These are phyloP conservation scores for Hylodesmum podocarpum DNA, from an alignment of 306 rosid genomes.

Conservation along the genomic window DNA sequence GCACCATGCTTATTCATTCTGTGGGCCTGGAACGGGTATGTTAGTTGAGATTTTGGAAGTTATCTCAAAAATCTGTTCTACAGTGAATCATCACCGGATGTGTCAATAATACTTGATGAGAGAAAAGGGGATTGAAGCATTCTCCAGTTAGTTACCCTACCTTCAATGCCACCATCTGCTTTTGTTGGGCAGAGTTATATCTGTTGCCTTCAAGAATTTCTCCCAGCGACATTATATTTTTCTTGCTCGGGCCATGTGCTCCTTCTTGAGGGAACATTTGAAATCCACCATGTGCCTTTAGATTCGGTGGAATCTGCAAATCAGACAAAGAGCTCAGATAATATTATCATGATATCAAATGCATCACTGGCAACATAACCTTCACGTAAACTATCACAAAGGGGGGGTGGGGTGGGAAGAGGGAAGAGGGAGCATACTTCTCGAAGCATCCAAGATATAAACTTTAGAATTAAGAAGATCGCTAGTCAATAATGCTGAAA, in stretches of 20 bases:
- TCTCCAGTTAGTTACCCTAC: constrained; percentile 77
- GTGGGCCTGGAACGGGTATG: constrained; percentile 96
- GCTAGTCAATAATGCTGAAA: too few relatives aligned
- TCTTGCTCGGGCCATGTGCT: constrained; percentile 86
- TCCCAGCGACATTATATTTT: constrained; percentile 90
- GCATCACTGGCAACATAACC: too few relatives aligned
- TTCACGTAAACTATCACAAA: too few relatives aligned
- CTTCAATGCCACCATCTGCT: constrained; percentile 76
- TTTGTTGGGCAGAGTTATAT: constrained; percentile 86
- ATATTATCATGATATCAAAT: too few relatives aligned
- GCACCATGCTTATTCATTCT: constrained; percentile 91
- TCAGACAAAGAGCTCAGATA: constrained; percentile 70
- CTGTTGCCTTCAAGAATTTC: constrained; percentile 91
- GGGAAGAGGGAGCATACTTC: too few relatives aligned
- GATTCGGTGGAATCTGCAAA: constrained; percentile 66
- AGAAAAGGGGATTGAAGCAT: constrained; percentile 96
- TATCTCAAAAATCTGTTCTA: constrained; percentile 76
- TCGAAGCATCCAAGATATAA: too few relatives aligned
- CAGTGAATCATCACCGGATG: constrained; percentile 63
- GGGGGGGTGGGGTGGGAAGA: too few relatives aligned
- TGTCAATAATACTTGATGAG: constrained; percentile 71
- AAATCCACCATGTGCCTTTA: constrained; percentile 80
- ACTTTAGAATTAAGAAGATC: too few relatives aligned
- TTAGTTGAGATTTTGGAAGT: constrained; percentile 77
- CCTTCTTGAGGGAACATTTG: constrained; percentile 78